These are phyloP conservation scores for Leccinum boreale DNA, from an alignment of 768 basidiomycete genomes.

Conservation along the genomic window DNA sequence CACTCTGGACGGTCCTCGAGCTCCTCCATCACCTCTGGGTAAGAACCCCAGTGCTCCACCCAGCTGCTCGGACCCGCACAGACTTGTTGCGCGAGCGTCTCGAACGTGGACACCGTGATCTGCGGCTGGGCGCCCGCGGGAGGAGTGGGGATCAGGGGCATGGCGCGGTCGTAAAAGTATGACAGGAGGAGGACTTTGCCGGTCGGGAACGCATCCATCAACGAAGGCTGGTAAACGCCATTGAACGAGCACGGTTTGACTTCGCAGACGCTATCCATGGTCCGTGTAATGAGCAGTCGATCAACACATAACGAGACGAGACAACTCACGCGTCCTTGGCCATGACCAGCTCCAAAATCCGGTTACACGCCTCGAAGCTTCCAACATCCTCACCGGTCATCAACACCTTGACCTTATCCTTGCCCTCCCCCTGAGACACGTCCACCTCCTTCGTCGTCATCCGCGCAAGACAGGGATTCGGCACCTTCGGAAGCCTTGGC, in stretches of 20 bases:
- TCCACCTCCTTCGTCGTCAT: slow-evolving; percentile 62
- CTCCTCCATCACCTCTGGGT: slow-evolving; percentile 56
- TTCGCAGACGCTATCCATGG: slow-evolving; percentile 64
- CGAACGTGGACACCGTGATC: slow-evolving; percentile 57
- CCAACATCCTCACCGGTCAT: slow-evolving; percentile 86
- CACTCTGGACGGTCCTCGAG: slow-evolving; percentile 85
- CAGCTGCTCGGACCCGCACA: slow-evolving; percentile 69
- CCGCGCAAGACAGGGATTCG: slow-evolving; percentile 80
- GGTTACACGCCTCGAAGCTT: slow-evolving; percentile 80
- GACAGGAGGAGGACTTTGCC: slow-evolving; percentile 91
- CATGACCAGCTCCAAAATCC: slow-evolving; percentile 83
- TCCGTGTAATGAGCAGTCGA: not conserved
- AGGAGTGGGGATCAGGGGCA: slow-evolving; percentile 59
- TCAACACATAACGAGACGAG: not conserved
- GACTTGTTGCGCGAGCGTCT: slow-evolving; percentile 61
- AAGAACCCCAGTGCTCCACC: slow-evolving; percentile 45
- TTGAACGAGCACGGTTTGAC: slow-evolving; percentile 95
- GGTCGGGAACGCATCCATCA: slow-evolving; percentile 81
- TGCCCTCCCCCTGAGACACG: slow-evolving; percentile 46
- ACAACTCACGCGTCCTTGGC: slow-evolving; percentile 84
- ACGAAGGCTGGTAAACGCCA: slow-evolving; percentile 94
- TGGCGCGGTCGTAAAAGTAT: slow-evolving; percentile 95
- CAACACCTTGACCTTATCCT: slow-evolving; percentile 55
- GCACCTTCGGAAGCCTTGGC: slow-evolving; percentile 8
- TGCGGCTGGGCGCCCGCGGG: slow-evolving; percentile 21